Conservation (phyloP, 2,329 filamentous ascomycete genomes). For the Aspergillus sclerotialis region DNA sequence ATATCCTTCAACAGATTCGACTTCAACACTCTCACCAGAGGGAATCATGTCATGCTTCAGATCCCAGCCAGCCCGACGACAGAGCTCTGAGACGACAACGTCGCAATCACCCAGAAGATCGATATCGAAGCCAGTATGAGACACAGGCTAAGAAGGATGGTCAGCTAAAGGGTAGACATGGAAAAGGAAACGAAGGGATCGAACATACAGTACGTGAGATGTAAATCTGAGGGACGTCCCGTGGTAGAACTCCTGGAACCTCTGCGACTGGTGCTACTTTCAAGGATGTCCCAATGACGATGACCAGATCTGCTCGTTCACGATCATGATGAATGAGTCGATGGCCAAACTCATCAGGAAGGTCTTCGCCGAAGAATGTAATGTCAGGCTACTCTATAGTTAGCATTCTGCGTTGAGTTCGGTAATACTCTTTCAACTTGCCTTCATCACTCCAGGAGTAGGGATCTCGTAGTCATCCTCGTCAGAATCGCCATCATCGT, state of each 20-base stretch:
- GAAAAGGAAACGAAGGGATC: background rate
- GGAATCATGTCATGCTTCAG: constrained; percentile 77
- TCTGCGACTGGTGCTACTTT: constrained; percentile 95
- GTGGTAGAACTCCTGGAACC: constrained; percentile 71
- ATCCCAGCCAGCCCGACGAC: constrained; percentile 72
- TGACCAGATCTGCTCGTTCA: constrained; percentile 74
- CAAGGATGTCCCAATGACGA: constrained; percentile 92
- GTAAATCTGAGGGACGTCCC: constrained; percentile 82
- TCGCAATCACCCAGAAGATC: constrained; percentile 95
- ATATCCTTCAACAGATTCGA: constrained; percentile 45
- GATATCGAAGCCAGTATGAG: constrained; percentile 91
- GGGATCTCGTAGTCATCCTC: constrained; percentile 59
- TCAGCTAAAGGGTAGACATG: constrained; percentile 5
- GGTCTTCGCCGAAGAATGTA: constrained; percentile 90
- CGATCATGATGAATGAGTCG: constrained; percentile 77
- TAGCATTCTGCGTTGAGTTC: constrained; percentile 2
- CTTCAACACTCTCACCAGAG: constrained; percentile 54
- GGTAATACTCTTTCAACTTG: constrained; percentile 11
- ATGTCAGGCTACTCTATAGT: constrained; percentile 66
- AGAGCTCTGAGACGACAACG: constrained; percentile 79
- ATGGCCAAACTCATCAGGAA: constrained; percentile 75
- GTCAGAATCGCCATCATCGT: constrained; percentile 49
- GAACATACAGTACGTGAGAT: constrained; percentile 64
- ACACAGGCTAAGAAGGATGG: constrained; percentile 52
- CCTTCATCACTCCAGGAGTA: constrained; percentile 73